These are phyloP conservation scores for Claviceps fusiformis DNA, from an alignment of 2,329 filamentous ascomycete genomes.

Conservation along the genomic window DNA sequence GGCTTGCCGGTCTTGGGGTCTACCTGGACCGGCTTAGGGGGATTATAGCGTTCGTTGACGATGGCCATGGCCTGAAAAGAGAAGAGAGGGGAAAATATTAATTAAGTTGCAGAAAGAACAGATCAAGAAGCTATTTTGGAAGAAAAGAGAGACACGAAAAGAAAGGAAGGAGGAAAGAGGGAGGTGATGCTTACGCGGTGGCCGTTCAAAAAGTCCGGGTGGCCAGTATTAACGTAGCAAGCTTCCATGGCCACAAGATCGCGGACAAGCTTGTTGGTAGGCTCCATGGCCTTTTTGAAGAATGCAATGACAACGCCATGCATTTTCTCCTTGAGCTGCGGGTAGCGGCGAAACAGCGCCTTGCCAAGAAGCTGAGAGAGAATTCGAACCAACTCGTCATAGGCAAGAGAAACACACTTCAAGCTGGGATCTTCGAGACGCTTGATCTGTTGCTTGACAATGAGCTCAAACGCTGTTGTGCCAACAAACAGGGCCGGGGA, in stretches of 20 bases:
- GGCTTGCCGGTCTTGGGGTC: slow-evolving; percentile 98
- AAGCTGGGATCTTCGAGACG: slow-evolving; percentile 88
- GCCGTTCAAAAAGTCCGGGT: slow-evolving; percentile 94
- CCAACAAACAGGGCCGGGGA: slow-evolving; percentile 94
- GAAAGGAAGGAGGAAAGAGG: too few relatives aligned
- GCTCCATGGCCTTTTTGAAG: slow-evolving; percentile 97
- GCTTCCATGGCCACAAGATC: slow-evolving; percentile 93
- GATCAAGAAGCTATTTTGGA: too few relatives aligned
- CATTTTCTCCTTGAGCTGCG: slow-evolving; percentile 92
- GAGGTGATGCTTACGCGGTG: slow-evolving; percentile 53
- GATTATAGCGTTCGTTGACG: slow-evolving; percentile 81
- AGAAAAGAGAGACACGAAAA: too few relatives aligned
- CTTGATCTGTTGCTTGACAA: slow-evolving; percentile 98
- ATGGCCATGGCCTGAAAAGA: slow-evolving; percentile 72
- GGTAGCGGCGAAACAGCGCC: slow-evolving; percentile 82
- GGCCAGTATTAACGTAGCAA: slow-evolving; percentile 96
- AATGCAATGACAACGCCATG: slow-evolving; percentile 83
- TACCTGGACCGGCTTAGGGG: slow-evolving; percentile 77
- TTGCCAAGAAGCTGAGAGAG: slow-evolving; percentile 81
- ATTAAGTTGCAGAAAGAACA: background rate
- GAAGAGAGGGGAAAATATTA: background rate
- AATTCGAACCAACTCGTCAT: slow-evolving; percentile 94
- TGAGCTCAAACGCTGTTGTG: slow-evolving; percentile 94
- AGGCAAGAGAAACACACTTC: slow-evolving; percentile 95
- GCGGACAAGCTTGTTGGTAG: slow-evolving; percentile 89